A percentile compares a stretch with the other conserved stretches of the same genome.
Conservation (phyloP, 2,329 filamentous ascomycete species). For the Fusarium cicatricum region DNA sequence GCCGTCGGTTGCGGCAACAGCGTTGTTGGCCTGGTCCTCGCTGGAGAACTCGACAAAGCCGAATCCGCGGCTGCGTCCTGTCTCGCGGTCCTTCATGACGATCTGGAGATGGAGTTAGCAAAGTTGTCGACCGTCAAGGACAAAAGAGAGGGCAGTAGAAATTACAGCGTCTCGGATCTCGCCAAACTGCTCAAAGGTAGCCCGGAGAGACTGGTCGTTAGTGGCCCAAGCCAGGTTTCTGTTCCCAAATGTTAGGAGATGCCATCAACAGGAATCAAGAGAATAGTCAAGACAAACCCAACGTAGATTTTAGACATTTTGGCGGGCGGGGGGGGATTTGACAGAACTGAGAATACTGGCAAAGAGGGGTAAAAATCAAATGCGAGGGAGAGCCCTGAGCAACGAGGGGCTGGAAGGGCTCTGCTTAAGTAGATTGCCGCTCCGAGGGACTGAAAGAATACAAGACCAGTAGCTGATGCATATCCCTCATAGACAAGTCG, state of each 20-base stretch:
- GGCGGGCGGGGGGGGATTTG: too few species aligned
- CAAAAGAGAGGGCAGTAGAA: not conserved
- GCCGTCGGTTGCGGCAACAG: not conserved
- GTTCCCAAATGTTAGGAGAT: not conserved
- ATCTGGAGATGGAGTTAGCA: not conserved
- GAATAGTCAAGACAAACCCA: not conserved
- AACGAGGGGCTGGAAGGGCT: not conserved
- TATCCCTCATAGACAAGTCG: too few species aligned
- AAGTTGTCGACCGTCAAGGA: not conserved
- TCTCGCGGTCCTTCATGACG: slow-evolving; percentile 18
- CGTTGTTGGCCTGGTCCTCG: not conserved
- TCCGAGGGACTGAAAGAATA: too few species aligned
- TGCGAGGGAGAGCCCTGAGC: not conserved
- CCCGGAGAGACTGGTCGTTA: not conserved
- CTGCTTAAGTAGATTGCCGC: not conserved
- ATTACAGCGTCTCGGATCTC: not conserved
- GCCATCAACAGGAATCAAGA: too few species aligned
- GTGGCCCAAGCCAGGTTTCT: slow-evolving; percentile 4
- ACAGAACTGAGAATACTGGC: not conserved
- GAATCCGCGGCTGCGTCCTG: slow-evolving; percentile 16
- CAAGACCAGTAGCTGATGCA: too few species aligned
- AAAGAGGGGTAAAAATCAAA: not conserved
- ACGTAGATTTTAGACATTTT: not conserved
- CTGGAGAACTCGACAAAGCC: slow-evolving; percentile 9
- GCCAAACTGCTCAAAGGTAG: not conserved